Evolutionary conservation across 768 basidiomycete species (phyloP), one percentile per base, ranked within the genome.

Genomic region (Cubamyces lactineus): DNA sequence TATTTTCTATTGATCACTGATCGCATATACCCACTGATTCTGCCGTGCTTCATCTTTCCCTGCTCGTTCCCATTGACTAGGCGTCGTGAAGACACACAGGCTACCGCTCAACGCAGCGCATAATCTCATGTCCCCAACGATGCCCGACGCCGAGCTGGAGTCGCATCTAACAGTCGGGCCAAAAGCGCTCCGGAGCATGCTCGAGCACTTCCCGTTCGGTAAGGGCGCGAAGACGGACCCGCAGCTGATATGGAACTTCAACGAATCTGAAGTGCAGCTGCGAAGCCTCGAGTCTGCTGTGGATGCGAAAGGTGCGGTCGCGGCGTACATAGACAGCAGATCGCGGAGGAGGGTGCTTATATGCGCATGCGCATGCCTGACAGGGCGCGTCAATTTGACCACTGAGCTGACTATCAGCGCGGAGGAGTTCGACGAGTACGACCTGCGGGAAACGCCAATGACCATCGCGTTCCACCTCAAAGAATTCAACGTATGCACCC

Each of bases 171-270:
- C 80, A 7, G 86, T 94, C 58, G 89, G 89, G 12, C 88, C 92
- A 28, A 83, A 82, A 66, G 83, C 86, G 15, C 75, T 94, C 47
- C 86, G 81, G 70, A 90, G 91, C 67, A 85, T 94, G 72, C 81
- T 92, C 21, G 92, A 94, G 49, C 91, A 92, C 71, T 94, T 94
- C 64, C 85, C 89, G 0, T 74, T 83, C 21, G 77, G 84, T 12
- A 86, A 83, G 64, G 85, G 86, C 4, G 70, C 75, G 12, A 88
- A 86, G 67, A 82, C 80, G 12, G 92, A 94, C 66, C 89, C 91
- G 28, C 88, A 91, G 68, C 80, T 94, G 17, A 81, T 90, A 5
- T 94, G 92, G 92, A 83, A 76, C n/a, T 93, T 94, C 69, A 81
- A 80, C 19, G 82, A 86, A 53, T 74, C 77, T 0, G 88, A 93